Conservation (phyloP, 768 basidiomycete genomes). For the Xerocomellus amylosporus region DNA sequence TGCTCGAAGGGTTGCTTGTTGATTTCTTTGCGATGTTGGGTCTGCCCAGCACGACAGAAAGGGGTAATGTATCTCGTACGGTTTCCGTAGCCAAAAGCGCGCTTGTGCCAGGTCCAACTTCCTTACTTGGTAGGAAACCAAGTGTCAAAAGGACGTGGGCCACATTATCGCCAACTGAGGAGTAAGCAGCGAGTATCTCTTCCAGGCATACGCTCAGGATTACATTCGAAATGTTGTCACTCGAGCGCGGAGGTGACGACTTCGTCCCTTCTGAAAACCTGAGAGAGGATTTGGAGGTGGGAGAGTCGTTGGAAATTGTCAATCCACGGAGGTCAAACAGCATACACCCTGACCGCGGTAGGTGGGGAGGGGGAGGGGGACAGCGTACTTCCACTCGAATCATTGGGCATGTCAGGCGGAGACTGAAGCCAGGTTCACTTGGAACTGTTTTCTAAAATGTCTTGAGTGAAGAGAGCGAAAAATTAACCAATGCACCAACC, state of each 20-base stretch:
- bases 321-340: constrained; percentile 62
- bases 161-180: constrained; percentile 35
- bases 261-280: constrained; percentile 30
- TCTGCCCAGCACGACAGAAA: constrained; percentile 24
- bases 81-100: constrained; percentile 27
- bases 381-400: constrained; percentile 68
- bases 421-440: constrained; percentile 9
- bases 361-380: constrained; percentile 48
- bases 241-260: neutral
- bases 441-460: constrained; percentile 7
- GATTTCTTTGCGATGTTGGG: neutral
- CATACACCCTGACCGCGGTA: constrained; percentile 64
- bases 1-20: constrained; percentile 1
- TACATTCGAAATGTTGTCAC: constrained; percentile 5
- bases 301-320: constrained; percentile 34
- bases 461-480: constrained; percentile 4
- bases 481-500: constrained; percentile 10
- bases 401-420: constrained; percentile 48
- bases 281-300: constrained; percentile 19
- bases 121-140: constrained; percentile 39
- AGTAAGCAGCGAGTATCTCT: constrained; percentile 50
- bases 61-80: constrained; percentile 11
- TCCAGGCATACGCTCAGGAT: constrained; percentile 42
- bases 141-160: constrained; percentile 51
- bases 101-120: constrained; percentile 14